These are phyloP conservation scores for Aspergillus pseudoglaucus DNA, from an alignment of 2,329 filamentous ascomycete genomes.

Conservation along the genomic window DNA sequence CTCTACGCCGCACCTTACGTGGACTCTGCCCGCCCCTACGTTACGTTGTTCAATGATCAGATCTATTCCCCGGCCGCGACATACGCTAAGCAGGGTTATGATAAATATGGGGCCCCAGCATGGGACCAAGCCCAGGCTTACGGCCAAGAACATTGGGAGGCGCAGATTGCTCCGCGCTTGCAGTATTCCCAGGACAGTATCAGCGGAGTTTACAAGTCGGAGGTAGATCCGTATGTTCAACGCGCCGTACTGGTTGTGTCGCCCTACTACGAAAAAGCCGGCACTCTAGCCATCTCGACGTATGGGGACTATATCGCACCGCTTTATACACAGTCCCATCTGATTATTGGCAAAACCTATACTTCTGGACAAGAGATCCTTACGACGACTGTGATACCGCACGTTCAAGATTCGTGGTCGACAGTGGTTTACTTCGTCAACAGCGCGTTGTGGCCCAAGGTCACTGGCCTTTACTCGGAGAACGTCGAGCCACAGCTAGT, in stretches of 20 bases:
- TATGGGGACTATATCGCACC: conserved; percentile 59
- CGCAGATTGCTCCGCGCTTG: conserved; percentile 68
- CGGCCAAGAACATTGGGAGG: conserved; percentile 68
- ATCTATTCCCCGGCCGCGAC: conserved; percentile 63
- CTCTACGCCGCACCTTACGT: conserved; percentile 79
- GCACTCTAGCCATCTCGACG: conserved; percentile 43
- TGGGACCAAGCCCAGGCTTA: conserved; percentile 62
- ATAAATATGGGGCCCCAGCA: conserved; percentile 68
- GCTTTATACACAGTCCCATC: conserved; percentile 65
- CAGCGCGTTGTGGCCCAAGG: conserved; percentile 70
- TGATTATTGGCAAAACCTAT: conserved; percentile 67
- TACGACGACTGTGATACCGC: conserved; percentile 64
- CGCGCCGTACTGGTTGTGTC: conserved; percentile 51
- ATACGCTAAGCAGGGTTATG: conserved; percentile 55
- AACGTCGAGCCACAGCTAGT: conserved; percentile 94
- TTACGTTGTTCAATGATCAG: conserved; percentile 48
- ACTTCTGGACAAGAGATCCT: conserved; percentile 60
- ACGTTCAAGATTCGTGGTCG: conserved; percentile 63
- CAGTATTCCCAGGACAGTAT: conserved; percentile 56
- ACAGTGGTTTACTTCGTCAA: conserved; percentile 65
- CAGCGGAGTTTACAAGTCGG: conserved; percentile 61
- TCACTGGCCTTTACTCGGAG: conserved; percentile 74
- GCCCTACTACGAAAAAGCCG: conserved; percentile 72
- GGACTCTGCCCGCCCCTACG: conserved; percentile 67
- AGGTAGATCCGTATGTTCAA: conserved; percentile 67